These are phyloP conservation scores for Achaetomium macrosporum DNA, from an alignment of 2,329 filamentous ascomycete genomes.

Conservation along the genomic window DNA sequence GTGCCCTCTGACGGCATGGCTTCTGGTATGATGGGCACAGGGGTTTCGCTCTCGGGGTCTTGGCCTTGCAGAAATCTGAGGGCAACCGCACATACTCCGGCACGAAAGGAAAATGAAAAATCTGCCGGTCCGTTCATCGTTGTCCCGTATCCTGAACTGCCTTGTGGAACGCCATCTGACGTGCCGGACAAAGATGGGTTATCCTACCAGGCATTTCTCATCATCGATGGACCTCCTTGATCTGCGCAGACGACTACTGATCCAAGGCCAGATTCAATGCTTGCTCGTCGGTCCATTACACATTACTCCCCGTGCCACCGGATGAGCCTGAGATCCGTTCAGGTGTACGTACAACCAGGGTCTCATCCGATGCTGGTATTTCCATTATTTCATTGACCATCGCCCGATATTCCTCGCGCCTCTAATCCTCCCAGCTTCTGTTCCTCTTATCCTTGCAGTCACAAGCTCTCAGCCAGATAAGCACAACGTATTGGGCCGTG, in stretches of 20 bases:
- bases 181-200: neutral
- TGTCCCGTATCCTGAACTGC: neutral
- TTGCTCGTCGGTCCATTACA: neutral
- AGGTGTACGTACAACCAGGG: too few relatives aligned
- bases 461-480: too few relatives aligned
- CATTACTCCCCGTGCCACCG: too few relatives aligned
- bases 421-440: too few relatives aligned
- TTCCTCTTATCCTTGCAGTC: too few relatives aligned
- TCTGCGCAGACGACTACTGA: too few relatives aligned
- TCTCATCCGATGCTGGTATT: too few relatives aligned
- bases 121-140: neutral
- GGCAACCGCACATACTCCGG: constrained; percentile 14
- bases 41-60: constrained; percentile 4
- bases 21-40: constrained; percentile 7
- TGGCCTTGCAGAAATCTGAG: constrained; percentile 9
- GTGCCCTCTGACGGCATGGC: neutral
- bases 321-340: too few relatives aligned
- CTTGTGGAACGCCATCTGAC: neutral
- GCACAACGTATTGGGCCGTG: too few relatives aligned
- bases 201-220: too few relatives aligned
- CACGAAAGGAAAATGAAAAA: constrained; percentile 14
- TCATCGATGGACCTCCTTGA: too few relatives aligned
- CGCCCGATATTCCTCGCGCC: neutral
- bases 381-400: neutral
- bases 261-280: neutral